Evolutionary conservation across 164 flowering plant genomes (phyloP).

Genomic region (Tetracentron sinense): DNA sequence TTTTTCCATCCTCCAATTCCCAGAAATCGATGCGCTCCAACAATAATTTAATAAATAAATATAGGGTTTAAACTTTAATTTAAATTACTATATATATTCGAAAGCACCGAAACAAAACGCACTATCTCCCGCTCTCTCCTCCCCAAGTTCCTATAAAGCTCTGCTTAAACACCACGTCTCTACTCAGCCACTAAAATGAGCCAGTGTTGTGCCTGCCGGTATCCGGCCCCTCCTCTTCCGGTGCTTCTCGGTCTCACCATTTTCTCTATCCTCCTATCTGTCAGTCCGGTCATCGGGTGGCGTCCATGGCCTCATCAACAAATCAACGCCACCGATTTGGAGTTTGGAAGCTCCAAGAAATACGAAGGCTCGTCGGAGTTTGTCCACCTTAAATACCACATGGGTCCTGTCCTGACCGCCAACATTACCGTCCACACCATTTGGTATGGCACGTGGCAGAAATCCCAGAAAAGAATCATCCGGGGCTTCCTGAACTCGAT

Average conservation of each 20-base stretch:
- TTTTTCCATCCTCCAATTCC: slow-evolving; percentile 29
- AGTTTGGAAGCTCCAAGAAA: slow-evolving; percentile 42
- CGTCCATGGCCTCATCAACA: slow-evolving; percentile 55
- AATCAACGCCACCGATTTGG: slow-evolving; percentile 22
- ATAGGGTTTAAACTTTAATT: neutral
- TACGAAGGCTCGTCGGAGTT: slow-evolving; percentile 71
- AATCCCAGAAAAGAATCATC: slow-evolving; percentile 53
- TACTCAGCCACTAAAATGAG: slow-evolving; percentile 11
- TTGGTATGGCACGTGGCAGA: slow-evolving; percentile 73
- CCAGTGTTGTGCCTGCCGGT: neutral
- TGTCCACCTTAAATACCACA: slow-evolving; percentile 65
- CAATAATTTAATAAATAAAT: too few species aligned
- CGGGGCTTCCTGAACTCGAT: slow-evolving; percentile 67
- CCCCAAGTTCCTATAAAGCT: slow-evolving; percentile 9
- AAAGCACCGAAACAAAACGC: neutral
- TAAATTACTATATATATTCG: slow-evolving; percentile 5
- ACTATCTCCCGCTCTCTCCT: neutral
- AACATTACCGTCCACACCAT: slow-evolving; percentile 65
- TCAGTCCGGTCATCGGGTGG: slow-evolving; percentile 26
- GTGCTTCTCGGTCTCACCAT: slow-evolving; percentile 12
- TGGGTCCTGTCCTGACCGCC: slow-evolving; percentile 77
- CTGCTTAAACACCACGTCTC: neutral
- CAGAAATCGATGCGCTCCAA: slow-evolving; percentile 22
- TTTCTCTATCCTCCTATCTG: slow-evolving; percentile 7
- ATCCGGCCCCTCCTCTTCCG: neutral